Base-by-base conservation (phyloP, 495 filamentous ascomycete species). In the Neurospora sp. region DNA sequence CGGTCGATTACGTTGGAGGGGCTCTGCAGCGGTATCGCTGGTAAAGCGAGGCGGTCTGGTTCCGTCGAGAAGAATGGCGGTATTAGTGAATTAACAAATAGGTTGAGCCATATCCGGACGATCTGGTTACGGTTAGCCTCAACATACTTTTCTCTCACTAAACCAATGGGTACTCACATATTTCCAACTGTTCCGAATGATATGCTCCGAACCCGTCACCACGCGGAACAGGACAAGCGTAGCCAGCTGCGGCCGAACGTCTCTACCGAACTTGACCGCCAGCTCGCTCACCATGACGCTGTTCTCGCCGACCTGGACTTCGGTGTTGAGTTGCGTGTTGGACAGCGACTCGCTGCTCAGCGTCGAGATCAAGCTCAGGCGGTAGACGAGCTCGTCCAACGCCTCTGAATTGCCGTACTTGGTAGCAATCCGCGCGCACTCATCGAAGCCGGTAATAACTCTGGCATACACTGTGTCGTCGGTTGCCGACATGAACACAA, bases 211-310 rank as follows among this genome's bases (percentile, higher is more conserved):
- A 35, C 92, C 92, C 70, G 88, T 89, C 54, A 98, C 88, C 48
- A 99, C 92, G 46, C 93, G 88, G 86, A 98, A 99, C 62, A 99
- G 83, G 40, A 98, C 93, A 70, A 98, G 90, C 48, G 94, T 97
- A 35, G 96, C 96, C 72, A 98, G 82, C 80, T 98, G 94, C 40
- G 94, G 95, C 78, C 93, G 91, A 80, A 94, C 93, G 78, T 99
- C 95, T 73, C 95, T 87, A 35, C 96, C 96, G 83, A 99, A 97
- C 79, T 94, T 94, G 75, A 99, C 96, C 71, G 96, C 96, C 72
- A 97, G 87, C 85, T 99, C 95, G 80, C 96, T 98, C 77, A 99
- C 96, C 96, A 99, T 99, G 38, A 99, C 93, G 76, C 91, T 97
- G 80, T 92, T 94, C 77, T 93, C 90, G 0, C 90, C 94, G 59